These are phyloP conservation scores for Colletotrichum gigasporum DNA, from an alignment of 2,329 filamentous ascomycete genomes.

Conservation along the genomic window DNA sequence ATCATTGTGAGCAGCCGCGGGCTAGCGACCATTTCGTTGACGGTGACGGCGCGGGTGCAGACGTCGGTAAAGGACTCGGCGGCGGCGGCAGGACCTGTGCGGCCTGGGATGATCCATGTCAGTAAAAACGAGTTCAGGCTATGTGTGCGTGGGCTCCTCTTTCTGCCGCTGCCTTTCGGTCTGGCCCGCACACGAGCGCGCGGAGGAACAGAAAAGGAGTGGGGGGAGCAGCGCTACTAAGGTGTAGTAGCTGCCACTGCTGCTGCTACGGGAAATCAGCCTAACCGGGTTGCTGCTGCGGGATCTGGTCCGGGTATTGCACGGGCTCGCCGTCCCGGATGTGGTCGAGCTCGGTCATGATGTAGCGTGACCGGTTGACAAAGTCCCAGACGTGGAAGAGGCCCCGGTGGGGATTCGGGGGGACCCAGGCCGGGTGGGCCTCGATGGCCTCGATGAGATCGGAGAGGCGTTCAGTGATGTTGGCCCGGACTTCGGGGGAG, in stretches of 20 bases:
- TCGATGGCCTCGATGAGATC: conserved; percentile 42
- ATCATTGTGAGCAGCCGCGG: conserved; percentile 43
- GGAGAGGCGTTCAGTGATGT: conserved; percentile 37
- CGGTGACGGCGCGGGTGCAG: conserved; percentile 39
- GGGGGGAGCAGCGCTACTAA: no score
- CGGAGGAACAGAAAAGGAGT: no score
- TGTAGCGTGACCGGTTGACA: conserved; percentile 50
- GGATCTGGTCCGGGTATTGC: conserved; percentile 47
- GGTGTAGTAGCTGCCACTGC: no score
- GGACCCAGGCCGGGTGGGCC: conserved; percentile 40
- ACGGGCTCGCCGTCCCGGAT: conserved; percentile 44
- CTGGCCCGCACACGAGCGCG: no score
- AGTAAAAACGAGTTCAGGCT: not conserved
- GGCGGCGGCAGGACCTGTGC: conserved; percentile 33
- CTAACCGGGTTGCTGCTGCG: conserved; percentile 39
- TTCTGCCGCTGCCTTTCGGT: no score
- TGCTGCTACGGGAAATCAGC: not conserved
- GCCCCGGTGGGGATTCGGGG: conserved; percentile 39
- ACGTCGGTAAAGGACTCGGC: conserved; percentile 42
- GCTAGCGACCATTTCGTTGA: conserved; percentile 43
- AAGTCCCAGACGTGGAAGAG: conserved; percentile 54
- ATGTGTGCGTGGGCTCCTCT: no score
- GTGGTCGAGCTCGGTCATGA: conserved; percentile 51
- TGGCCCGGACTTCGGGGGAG: conserved; percentile 35
- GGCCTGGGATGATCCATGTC: conserved; percentile 20